These are phyloP conservation scores for Ceraceosorus guamensis DNA, from an alignment of 1,284 basidiomycete genomes.

Conservation along the genomic window DNA sequence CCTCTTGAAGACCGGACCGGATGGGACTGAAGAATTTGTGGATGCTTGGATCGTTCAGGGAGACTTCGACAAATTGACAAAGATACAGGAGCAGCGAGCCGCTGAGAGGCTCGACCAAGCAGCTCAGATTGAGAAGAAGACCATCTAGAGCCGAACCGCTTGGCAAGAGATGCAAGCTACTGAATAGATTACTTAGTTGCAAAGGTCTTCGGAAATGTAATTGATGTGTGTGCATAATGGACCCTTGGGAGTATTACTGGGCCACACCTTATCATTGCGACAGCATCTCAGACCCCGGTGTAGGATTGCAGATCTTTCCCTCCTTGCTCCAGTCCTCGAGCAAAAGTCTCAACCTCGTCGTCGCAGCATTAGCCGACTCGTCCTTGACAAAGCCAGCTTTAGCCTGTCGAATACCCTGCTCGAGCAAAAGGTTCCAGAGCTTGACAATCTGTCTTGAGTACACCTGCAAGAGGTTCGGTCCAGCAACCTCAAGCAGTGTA, in stretches of 20 bases:
- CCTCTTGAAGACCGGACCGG: slow-evolving; percentile 59
- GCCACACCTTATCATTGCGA: too few species aligned
- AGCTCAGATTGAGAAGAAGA: too few species aligned
- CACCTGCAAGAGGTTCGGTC: slow-evolving; percentile 14
- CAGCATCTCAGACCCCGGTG: slow-evolving; percentile 11
- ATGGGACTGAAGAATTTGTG: slow-evolving; percentile 69
- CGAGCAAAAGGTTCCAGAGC: slow-evolving; percentile 26
- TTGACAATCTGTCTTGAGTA: slow-evolving; percentile 40
- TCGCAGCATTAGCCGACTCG: slow-evolving; percentile 30
- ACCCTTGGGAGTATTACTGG: too few species aligned
- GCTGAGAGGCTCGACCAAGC: too few species aligned
- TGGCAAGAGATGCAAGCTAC: too few species aligned
- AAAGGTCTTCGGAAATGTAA: too few species aligned
- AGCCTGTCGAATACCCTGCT: slow-evolving; percentile 22
- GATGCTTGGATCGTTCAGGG: slow-evolving; percentile 82
- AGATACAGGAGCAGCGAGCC: too few species aligned
- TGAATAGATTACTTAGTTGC: too few species aligned
- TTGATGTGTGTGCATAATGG: too few species aligned
- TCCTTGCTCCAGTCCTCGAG: slow-evolving; percentile 46
- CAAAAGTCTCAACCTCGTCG: slow-evolving; percentile 38
- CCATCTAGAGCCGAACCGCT: too few species aligned
- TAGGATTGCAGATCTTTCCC: slow-evolving; percentile 11
- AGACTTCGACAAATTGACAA: slow-evolving; percentile 55
- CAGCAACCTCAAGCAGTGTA: slow-evolving; percentile 39
- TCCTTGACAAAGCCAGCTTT: slow-evolving; percentile 23